Conservation (phyloP, 148 eudicot species). For the Camellia granthamiana region DNA sequence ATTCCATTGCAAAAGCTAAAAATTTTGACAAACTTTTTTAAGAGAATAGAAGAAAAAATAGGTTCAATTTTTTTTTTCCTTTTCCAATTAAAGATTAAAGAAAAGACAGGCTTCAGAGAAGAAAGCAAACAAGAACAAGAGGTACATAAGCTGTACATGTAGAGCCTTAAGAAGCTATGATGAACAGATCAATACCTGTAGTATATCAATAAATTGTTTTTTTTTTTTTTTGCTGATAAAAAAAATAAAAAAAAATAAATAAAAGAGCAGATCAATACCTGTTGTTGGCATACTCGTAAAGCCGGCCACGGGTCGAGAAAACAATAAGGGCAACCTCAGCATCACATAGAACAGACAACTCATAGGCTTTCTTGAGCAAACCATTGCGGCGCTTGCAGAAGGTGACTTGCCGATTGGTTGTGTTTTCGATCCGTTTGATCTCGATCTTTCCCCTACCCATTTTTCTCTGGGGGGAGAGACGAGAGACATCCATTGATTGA, state of each 20-base stretch:
- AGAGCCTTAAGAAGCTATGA: not conserved
- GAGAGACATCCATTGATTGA: conserved; percentile 52
- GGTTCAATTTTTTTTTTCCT: no score
- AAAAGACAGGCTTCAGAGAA: no score
- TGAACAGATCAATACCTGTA: not conserved
- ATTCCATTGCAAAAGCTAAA: not conserved
- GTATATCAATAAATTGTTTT: no score
- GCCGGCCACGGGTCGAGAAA: conserved; percentile 93
- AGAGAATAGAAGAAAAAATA: no score
- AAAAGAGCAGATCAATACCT: conserved; percentile 38
- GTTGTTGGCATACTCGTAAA: conserved; percentile 91
- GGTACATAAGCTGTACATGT: not conserved
- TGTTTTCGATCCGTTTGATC: conserved; percentile 97
- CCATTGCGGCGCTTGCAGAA: conserved; percentile 96
- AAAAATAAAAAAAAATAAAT: no score
- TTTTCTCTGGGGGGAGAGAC: conserved; percentile 63
- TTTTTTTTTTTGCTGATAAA: no score
- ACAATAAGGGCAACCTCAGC: conserved; percentile 95
- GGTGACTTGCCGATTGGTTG: conserved; percentile 90
- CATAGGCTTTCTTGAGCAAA: conserved; percentile 93
- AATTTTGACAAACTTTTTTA: not conserved
- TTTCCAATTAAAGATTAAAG: no score
- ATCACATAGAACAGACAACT: conserved; percentile 92
- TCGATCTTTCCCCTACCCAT: conserved; percentile 87
- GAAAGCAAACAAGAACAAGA: no score